Evolutionary conservation across 192 early-diverging fungal species (phyloP).

Genomic region (Coemansia sp.): DNA sequence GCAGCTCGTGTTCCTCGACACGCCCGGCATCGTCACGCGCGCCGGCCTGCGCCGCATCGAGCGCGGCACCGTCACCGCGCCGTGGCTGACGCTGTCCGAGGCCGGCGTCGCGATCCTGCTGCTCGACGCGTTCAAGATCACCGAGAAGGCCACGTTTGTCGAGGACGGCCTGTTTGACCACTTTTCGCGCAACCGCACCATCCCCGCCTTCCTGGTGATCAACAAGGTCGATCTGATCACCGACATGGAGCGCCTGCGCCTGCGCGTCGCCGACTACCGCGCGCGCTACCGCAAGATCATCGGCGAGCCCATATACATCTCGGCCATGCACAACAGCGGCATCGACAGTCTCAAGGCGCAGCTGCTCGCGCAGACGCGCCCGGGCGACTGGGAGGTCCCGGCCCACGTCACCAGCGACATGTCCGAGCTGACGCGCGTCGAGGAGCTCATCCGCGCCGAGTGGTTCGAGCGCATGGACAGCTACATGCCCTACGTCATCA

Average conservation of each 20-base stretch:
- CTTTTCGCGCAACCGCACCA: slow-evolving; percentile 1
- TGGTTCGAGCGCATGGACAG: slow-evolving; percentile 38
- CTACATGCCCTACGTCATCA: slow-evolving; percentile 35
- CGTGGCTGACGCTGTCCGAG: slow-evolving; percentile 43
- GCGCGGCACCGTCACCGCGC: slow-evolving; percentile 36
- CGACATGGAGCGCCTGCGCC: slow-evolving; percentile 20
- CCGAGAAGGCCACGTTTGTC: slow-evolving; percentile 30
- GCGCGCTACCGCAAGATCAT: slow-evolving; percentile 16
- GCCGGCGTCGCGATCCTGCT: slow-evolving; percentile 26
- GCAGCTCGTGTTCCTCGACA: slow-evolving; percentile 61
- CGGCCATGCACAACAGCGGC: slow-evolving; percentile 31
- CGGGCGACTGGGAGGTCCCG: slow-evolving; percentile 40
- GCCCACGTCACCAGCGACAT: slow-evolving; percentile 27
- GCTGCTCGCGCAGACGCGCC: slow-evolving; percentile 17
- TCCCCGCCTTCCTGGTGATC: slow-evolving; percentile 33
- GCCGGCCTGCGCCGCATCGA: slow-evolving; percentile 30
- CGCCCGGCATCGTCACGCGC: slow-evolving; percentile 46
- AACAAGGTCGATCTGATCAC: slow-evolving; percentile 44
- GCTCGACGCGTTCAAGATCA: slow-evolving; percentile 42
- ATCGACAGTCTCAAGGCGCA: slow-evolving; percentile 27
- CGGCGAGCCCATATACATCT: slow-evolving; percentile 33
- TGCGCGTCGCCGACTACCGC: slow-evolving; percentile 12
- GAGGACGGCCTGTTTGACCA: slow-evolving; percentile 33
- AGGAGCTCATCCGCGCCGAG: slow-evolving; percentile 47
- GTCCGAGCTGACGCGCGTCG: slow-evolving; percentile 43